These are phyloP conservation scores for Backusella sp. DNA, from an alignment of 192 early-diverging fungal genomes.

Conservation along the genomic window DNA sequence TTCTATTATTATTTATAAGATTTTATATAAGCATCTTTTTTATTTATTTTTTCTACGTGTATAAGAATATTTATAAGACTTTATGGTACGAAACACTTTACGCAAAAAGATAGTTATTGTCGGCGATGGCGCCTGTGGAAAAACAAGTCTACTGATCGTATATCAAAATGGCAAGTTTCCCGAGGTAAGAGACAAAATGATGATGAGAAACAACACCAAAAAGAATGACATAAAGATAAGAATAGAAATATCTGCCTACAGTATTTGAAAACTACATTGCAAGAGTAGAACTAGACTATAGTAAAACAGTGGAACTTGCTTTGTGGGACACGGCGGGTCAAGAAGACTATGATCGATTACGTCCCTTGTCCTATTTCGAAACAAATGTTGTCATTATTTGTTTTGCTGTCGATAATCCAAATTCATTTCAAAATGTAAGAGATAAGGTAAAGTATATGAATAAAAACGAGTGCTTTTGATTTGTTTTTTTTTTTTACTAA, in stretches of 20 bases:
- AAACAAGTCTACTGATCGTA: conserved; percentile 10
- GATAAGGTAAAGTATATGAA: neutral
- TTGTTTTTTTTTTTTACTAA: neutral
- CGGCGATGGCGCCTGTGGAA: conserved; percentile 2
- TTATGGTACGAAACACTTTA: conserved; percentile 7
- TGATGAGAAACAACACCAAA: neutral
- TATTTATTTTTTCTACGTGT: neutral
- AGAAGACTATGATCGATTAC: conserved; percentile 13
- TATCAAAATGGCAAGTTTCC: conserved; percentile 18
- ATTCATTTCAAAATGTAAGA: conserved; percentile 17
- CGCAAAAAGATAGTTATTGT: conserved; percentile 13
- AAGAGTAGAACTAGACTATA: conserved; percentile 16
- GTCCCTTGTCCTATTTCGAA: conserved; percentile 14
- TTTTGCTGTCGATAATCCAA: conserved; percentile 11
- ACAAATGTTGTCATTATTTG: conserved; percentile 10
- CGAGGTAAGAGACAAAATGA: conserved; percentile 1
- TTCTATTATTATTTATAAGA: neutral
- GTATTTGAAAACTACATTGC: conserved; percentile 22
- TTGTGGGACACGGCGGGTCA: conserved; percentile 21
- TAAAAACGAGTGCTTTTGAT: no score
- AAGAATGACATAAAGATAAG: conserved; percentile 12
- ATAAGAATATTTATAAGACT: neutral
- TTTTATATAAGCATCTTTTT: neutral
- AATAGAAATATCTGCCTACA: conserved; percentile 19
- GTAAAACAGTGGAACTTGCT: conserved; percentile 11